These are phyloP conservation scores for Talaromyces pinophilus DNA, from an alignment of 2,329 filamentous ascomycete species.

Conservation along the genomic window DNA sequence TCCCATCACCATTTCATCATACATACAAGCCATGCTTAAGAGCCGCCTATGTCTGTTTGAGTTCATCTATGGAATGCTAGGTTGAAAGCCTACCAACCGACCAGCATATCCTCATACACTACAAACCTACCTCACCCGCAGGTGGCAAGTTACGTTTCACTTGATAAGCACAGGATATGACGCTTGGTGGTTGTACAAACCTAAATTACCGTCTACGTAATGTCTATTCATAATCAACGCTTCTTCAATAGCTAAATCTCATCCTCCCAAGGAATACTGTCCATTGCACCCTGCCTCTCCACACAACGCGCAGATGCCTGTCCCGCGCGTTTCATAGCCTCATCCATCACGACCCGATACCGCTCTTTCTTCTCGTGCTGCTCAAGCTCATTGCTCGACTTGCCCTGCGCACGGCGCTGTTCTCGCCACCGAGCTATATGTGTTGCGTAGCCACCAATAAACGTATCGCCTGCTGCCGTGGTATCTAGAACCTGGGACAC, in stretches of 20 bases:
- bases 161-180: not conserved
- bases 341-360: slow-evolving; percentile 49
- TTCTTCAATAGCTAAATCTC: slow-evolving; percentile 36
- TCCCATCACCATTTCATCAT: not conserved
- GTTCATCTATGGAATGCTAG: not conserved
- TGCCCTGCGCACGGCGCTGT: slow-evolving; percentile 45
- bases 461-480: slow-evolving; percentile 91
- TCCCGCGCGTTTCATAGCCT: slow-evolving; percentile 47
- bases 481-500: slow-evolving; percentile 80
- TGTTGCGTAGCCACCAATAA: slow-evolving; percentile 84
- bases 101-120: not conserved
- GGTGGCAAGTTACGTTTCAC: not conserved
- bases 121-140: not conserved
- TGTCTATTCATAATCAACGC: not conserved
- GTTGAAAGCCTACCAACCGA: slow-evolving; percentile 5
- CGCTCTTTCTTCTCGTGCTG: slow-evolving; percentile 38
- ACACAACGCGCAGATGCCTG: slow-evolving; percentile 49
- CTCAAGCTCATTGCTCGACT: slow-evolving; percentile 53
- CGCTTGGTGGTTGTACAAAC: slow-evolving; percentile 1
- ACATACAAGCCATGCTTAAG: not conserved
- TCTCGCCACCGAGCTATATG: slow-evolving; percentile 60
- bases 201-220: not conserved
- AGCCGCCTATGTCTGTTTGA: not conserved
- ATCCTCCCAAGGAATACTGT: slow-evolving; percentile 52
- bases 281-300: slow-evolving; percentile 49